Base-by-base conservation (phyloP, 257 asterid genomes). In the Fraxinus excelsior region DNA sequence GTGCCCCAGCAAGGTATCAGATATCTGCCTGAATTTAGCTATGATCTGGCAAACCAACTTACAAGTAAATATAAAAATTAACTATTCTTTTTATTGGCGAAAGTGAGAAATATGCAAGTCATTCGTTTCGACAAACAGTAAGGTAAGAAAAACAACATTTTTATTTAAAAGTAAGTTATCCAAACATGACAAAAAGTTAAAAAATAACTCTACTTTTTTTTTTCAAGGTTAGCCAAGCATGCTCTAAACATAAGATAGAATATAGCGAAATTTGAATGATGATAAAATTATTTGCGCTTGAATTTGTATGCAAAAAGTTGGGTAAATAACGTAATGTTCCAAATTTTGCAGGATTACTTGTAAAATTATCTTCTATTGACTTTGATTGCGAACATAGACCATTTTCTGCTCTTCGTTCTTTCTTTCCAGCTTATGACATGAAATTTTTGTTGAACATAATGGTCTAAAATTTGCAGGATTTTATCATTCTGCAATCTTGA, bases 401-500 rank as follows among this genome's bases (percentile, higher is more conserved):
- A 25, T 23, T 60, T 23, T 60, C 2, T 60, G 32, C 32, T 60
- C 67, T 60, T 53, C 13, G 1, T 51, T 16, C 28, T 26, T 21
- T 2, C 67, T 42, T 71, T 25, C 51, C 74, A 49, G 26, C 65
- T n/a, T 53, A 6, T 53, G 25, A 53, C 64, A 53, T 5, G 26
- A 53, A 56, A 56, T 56, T 28, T 56, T 56, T 19, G 13, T 3
- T 14, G 56, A 46, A 46, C 19, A 26, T 46, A 5, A 46, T 64
- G 74, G 69, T 74, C 35, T 29, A 29, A 64, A 38, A 5, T 5
- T 28, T 77, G 77, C 91, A 94, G 99, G 99, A 5, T 95, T 93
- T 75, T 95, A 90, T 74, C 94, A 91, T 84, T 90, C 99, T 7
- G 99, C 97, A n/a, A 86, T 95, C 74, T 75, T 95, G 23, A 91